Conservation (phyloP, 2,329 filamentous ascomycete genomes). For the Penicillium sp. region DNA sequence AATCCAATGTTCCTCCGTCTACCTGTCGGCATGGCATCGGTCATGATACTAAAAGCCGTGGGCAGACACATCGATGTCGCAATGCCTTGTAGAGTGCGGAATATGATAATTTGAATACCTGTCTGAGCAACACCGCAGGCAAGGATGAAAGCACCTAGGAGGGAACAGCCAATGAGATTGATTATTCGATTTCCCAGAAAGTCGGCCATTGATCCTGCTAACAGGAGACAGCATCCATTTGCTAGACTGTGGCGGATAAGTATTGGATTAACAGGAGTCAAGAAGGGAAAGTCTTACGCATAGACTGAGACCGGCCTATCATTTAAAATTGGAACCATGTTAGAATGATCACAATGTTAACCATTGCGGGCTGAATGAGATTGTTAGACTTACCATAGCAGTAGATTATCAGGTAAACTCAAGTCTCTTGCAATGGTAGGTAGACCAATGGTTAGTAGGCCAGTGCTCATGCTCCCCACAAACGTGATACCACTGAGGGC, state of each 20-base stretch:
- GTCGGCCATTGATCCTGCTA: conserved; percentile 54
- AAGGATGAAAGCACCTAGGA: conserved; percentile 47
- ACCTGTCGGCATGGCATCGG: conserved; percentile 48
- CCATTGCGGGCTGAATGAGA: background rate
- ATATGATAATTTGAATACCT: conserved; percentile 47
- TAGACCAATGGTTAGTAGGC: conserved; percentile 30
- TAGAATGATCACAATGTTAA: background rate
- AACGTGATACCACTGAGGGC: conserved; percentile 32
- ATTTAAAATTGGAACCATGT: background rate
- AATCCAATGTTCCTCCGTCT: conserved; percentile 53
- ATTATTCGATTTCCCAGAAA: conserved; percentile 50
- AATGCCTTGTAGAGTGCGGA: conserved; percentile 49
- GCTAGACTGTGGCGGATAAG: conserved; percentile 37
- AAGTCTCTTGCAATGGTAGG: conserved; percentile 31
- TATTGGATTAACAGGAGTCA: background rate
- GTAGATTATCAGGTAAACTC: conserved; percentile 24
- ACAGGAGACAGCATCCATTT: conserved; percentile 50
- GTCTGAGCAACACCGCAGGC: conserved; percentile 44
- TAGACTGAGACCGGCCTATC: conserved; percentile 21
- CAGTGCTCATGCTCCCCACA: conserved; percentile 32
- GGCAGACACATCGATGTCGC: conserved; percentile 51
- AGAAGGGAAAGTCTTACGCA: conserved; percentile 8
- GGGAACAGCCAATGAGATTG: conserved; percentile 48
- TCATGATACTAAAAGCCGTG: conserved; percentile 51
- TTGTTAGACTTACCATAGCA: conserved; percentile 14